Evolutionary conservation across 1,284 basidiomycete species (phyloP).

Genomic region (Peniophora sp.): DNA sequence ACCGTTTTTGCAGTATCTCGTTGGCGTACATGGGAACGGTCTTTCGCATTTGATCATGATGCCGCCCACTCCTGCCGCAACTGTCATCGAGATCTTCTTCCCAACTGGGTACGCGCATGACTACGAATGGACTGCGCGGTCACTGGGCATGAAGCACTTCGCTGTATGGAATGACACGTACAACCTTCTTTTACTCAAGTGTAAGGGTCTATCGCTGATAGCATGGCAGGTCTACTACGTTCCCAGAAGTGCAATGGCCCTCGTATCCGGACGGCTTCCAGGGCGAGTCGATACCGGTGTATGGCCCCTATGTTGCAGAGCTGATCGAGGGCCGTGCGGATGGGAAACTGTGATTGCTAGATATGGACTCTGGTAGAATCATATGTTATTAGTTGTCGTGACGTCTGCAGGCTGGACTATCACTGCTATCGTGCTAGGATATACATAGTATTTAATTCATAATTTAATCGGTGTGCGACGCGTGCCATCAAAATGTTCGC

Average conservation of each 20-base stretch:
- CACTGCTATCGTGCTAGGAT: too few relatives aligned
- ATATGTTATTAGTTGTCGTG: too few relatives aligned
- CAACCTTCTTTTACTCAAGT: conserved; percentile 1
- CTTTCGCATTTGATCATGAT: conserved; percentile 75
- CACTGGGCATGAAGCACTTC: conserved; percentile 69
- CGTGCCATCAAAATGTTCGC: too few relatives aligned
- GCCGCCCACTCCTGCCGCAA: conserved; percentile 55
- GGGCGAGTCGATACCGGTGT: conserved; percentile 57
- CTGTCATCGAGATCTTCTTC: conserved; percentile 78
- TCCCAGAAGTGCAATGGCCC: conserved; percentile 46
- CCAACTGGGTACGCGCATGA: conserved; percentile 75
- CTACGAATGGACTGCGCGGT: conserved; percentile 69
- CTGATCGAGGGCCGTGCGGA: conserved; percentile 54
- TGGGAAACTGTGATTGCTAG: conserved; percentile 13
- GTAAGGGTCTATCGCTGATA: conserved; percentile 2
- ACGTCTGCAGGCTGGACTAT: too few relatives aligned
- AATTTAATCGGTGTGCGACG: too few relatives aligned
- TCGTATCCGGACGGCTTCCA: conserved; percentile 75
- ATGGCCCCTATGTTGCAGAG: conserved; percentile 43
- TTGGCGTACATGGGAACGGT: conserved; percentile 79
- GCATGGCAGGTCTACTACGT: conserved; percentile 31
- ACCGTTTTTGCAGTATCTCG: conserved; percentile 43
- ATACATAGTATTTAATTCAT: too few relatives aligned
- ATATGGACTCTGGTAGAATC: neutral
- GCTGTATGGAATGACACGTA: conserved; percentile 73